These are phyloP conservation scores for Epichloe uncinata DNA, from an alignment of 2,329 filamentous ascomycete genomes.

Conservation along the genomic window DNA sequence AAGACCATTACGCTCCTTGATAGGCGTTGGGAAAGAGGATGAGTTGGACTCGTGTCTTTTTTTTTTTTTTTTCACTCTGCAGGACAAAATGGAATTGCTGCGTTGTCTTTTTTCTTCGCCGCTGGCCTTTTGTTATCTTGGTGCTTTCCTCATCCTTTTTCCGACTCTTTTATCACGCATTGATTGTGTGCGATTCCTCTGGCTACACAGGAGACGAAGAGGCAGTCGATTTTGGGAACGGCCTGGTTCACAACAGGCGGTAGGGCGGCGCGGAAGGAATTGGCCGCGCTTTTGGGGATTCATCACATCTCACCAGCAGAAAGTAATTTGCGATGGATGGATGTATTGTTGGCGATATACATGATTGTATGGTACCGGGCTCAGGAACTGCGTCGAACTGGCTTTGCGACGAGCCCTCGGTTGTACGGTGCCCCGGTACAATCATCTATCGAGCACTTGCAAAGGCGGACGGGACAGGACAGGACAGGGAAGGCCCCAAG, in stretches of 20 bases:
- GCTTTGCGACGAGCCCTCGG: background rate
- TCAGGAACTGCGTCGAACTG: background rate
- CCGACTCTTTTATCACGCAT: background rate
- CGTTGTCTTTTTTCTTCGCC: slow-evolving; percentile 4
- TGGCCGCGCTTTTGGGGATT: background rate
- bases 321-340: background rate
- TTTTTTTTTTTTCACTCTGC: background rate
- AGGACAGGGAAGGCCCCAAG: background rate
- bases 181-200: background rate
- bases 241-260: background rate
- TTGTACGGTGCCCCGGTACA: no score
- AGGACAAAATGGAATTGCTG: background rate
- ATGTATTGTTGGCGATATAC: background rate
- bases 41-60: slow-evolving; percentile 15
- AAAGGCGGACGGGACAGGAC: background rate
- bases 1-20: slow-evolving; percentile 25
- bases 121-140: slow-evolving; percentile 4
- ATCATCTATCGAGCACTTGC: background rate
- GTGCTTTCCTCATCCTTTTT: background rate
- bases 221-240: background rate
- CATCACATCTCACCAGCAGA: background rate
- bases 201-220: background rate
- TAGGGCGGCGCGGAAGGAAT: background rate
- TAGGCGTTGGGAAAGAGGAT: slow-evolving; percentile 19
- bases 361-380: background rate